These are phyloP conservation scores for Exophiala alcalophila DNA, from an alignment of 2,329 filamentous ascomycete genomes.

Conservation along the genomic window DNA sequence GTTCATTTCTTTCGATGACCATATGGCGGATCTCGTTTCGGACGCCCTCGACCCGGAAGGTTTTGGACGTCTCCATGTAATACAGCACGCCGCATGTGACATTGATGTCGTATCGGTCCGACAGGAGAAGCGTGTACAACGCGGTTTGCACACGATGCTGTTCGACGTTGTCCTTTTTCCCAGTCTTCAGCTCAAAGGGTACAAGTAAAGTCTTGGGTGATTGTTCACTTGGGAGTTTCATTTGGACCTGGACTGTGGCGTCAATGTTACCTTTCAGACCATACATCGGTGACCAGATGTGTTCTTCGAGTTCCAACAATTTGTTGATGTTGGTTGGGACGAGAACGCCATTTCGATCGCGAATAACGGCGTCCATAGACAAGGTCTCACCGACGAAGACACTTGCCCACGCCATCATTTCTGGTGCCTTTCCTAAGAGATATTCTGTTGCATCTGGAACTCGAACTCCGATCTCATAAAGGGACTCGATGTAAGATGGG, in stretches of 20 bases:
- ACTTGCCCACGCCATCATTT: slow-evolving; percentile 78
- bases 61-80: slow-evolving; percentile 89
- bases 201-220: slow-evolving; percentile 69
- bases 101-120: slow-evolving; percentile 89
- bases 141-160: slow-evolving; percentile 91
- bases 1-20: slow-evolving; percentile 90
- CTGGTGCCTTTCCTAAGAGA: slow-evolving; percentile 76
- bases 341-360: slow-evolving; percentile 73
- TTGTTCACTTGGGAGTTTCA: slow-evolving; percentile 64
- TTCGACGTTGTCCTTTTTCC: slow-evolving; percentile 71
- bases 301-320: slow-evolving; percentile 92
- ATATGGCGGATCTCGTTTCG: slow-evolving; percentile 89
- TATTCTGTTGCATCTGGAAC: slow-evolving; percentile 72
- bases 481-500: slow-evolving; percentile 77
- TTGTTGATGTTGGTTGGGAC: slow-evolving; percentile 85
- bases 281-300: slow-evolving; percentile 97
- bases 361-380: slow-evolving; percentile 68
- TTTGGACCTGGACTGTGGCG: slow-evolving; percentile 84
- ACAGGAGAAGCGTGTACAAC: slow-evolving; percentile 86
- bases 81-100: slow-evolving; percentile 89
- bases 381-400: slow-evolving; percentile 73
- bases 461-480: slow-evolving; percentile 81
- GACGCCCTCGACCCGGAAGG: slow-evolving; percentile 77
- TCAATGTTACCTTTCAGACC: slow-evolving; percentile 97
- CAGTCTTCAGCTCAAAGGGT: slow-evolving; percentile 94